phyloP scores from a whole-genome alignment of 257 asterid species.

The Lycium ferocissimum region DNA sequence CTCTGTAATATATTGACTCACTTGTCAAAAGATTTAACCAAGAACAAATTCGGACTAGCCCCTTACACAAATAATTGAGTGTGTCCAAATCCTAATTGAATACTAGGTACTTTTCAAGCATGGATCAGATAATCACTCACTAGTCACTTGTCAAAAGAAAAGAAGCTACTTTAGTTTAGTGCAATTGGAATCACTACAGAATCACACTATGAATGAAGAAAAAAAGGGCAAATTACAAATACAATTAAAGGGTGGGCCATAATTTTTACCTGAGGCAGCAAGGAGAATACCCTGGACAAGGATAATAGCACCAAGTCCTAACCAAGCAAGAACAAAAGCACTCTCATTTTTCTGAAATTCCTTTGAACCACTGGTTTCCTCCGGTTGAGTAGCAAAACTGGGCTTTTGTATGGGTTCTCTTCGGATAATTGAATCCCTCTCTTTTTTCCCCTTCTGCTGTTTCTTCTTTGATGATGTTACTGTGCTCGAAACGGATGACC shows the following conservation, averaged over 20 bases:
- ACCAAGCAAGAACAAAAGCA: conserved; percentile 92
- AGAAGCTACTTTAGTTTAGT: neutral
- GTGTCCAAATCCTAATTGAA: neutral
- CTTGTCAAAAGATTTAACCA: neutral
- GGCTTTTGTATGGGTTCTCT: conserved; percentile 71
- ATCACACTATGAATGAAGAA: neutral
- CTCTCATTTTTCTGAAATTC: conserved; percentile 71
- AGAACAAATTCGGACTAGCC: neutral
- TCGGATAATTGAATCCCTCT: conserved; percentile 72
- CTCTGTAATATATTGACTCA: neutral
- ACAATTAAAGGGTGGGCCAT: neutral
- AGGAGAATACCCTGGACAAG: conserved; percentile 75
- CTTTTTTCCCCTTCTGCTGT: conserved; percentile 58
- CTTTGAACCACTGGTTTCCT: conserved; percentile 48
- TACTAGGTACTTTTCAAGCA: neutral
- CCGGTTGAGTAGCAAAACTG: conserved; percentile 54
- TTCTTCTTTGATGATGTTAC: conserved; percentile 52
- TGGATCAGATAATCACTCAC: neutral
- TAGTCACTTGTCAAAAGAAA: neutral
- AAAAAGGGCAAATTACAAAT: neutral
- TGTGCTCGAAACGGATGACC: conserved; percentile 50
- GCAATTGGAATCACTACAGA: neutral
- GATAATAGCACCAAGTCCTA: conserved; percentile 79
- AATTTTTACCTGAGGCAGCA: conserved; percentile 76
- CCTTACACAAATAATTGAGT: neutral